Evolutionary conservation across 2,329 filamentous ascomycete species (phyloP).

Genomic region (Cladosporium sphaerospermum): DNA sequence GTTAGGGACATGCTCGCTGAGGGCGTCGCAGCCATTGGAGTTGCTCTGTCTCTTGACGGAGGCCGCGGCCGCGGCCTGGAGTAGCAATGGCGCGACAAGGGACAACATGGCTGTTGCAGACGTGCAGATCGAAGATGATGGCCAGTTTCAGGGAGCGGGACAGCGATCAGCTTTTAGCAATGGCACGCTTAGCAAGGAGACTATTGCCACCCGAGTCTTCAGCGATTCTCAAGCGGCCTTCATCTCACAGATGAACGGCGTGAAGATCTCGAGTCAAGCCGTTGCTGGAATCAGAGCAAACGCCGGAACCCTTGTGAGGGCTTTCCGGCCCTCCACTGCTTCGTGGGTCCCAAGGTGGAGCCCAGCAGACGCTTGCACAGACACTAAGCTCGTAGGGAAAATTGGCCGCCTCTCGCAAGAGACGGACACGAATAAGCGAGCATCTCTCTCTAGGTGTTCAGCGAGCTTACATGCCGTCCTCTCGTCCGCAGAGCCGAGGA

Average conservation of each 20-base stretch:
- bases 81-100: conserved; percentile 3
- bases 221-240: not conserved
- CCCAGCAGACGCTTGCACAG: not conserved
- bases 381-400: conserved; percentile 5
- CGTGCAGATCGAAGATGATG: not conserved
- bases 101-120: conserved; percentile 2
- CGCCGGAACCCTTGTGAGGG: not conserved
- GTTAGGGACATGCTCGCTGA: conserved; percentile 4
- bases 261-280: conserved; percentile 8
- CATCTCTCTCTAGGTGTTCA: too few species aligned
- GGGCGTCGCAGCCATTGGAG: conserved; percentile 6
- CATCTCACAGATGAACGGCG: not conserved
- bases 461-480: not conserved
- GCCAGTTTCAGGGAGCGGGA: conserved; percentile 4
- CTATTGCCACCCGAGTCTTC: conserved; percentile 5
- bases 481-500: not conserved
- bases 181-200: not conserved
- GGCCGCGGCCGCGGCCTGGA: conserved; percentile 1
- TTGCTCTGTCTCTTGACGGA: not conserved
- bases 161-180: conserved; percentile 5
- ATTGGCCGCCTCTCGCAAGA: not conserved
- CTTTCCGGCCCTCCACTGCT: not conserved
- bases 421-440: too few species aligned
- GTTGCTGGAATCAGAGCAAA: not conserved
- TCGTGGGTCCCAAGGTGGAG: conserved; percentile 5